These are phyloP conservation scores for Lichtheimia corymbifera DNA, from an alignment of 371 early-diverging fungal genomes.

Conservation along the genomic window DNA sequence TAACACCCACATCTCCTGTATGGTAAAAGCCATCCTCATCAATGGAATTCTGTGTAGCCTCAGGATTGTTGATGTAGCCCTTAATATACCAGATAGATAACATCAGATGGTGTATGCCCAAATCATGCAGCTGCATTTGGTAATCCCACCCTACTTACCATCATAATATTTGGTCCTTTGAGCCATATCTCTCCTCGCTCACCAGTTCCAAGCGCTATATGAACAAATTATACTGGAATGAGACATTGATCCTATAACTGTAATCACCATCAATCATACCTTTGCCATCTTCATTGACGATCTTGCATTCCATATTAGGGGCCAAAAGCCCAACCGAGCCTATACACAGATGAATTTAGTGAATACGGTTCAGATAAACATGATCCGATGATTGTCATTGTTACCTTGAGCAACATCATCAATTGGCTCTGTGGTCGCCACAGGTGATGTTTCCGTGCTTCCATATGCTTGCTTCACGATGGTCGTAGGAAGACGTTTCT, in stretches of 20 bases:
- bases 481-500: slow-evolving; percentile 41
- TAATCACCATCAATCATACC: slow-evolving; percentile 23
- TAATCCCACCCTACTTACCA: slow-evolving; percentile 17
- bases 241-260: neutral
- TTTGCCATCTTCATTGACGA: slow-evolving; percentile 63
- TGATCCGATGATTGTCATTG: neutral
- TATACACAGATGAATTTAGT: slow-evolving; percentile 15
- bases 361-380: neutral
- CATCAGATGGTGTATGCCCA: neutral
- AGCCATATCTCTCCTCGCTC: slow-evolving; percentile 74
- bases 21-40: slow-evolving; percentile 44
- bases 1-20: neutral
- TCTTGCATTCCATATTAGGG: slow-evolving; percentile 67
- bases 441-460: slow-evolving; percentile 61
- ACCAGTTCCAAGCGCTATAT: slow-evolving; percentile 51
- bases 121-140: neutral
- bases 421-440: slow-evolving; percentile 14
- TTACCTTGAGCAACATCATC: slow-evolving; percentile 59
- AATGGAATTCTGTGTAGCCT: slow-evolving; percentile 66
- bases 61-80: slow-evolving; percentile 68
- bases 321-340: slow-evolving; percentile 72
- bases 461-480: slow-evolving; percentile 57
- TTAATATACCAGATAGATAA: neutral
- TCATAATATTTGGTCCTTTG: slow-evolving; percentile 81
- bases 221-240: too few relatives aligned